These are phyloP conservation scores for Fusarium concolor DNA, from an alignment of 2,329 filamentous ascomycete genomes.

Conservation along the genomic window DNA sequence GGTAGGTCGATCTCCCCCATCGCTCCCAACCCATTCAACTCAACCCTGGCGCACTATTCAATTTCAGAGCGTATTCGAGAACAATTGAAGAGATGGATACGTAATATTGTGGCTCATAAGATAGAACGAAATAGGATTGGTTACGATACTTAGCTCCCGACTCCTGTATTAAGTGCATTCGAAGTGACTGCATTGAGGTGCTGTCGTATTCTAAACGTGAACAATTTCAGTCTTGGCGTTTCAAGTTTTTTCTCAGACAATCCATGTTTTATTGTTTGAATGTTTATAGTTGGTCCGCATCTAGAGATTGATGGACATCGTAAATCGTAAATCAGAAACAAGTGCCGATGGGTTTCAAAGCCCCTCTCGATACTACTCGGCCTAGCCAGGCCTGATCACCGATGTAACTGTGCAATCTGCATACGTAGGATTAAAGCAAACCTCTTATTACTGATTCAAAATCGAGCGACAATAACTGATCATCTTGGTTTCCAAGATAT, in stretches of 20 bases:
- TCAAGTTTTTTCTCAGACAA: neutral
- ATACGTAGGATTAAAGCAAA: neutral
- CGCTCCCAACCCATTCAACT: no score
- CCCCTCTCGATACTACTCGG: neutral
- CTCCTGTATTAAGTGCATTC: fast-evolving
- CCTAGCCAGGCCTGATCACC: conserved; percentile 1
- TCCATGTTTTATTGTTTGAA: conserved; percentile 1
- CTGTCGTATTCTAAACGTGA: neutral
- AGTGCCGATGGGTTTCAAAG: conserved; percentile 8
- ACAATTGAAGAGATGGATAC: no score
- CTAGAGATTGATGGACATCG: neutral
- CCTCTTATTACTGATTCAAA: neutral
- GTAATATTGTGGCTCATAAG: no score
- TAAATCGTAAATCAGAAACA: neutral
- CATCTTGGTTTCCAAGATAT: neutral
- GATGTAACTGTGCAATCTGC: conserved; percentile 21
- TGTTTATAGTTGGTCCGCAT: neutral
- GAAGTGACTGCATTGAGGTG: fast-evolving
- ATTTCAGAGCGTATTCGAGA: no score
- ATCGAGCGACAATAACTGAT: neutral
- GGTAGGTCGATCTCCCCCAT: no score
- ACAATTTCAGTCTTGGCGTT: conserved; percentile 17
- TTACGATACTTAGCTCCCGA: neutral
- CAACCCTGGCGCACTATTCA: no score
- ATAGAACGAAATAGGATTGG: neutral